Base-by-base conservation (phyloP, 2,329 filamentous ascomycete species). In the Cytospora mali region DNA sequence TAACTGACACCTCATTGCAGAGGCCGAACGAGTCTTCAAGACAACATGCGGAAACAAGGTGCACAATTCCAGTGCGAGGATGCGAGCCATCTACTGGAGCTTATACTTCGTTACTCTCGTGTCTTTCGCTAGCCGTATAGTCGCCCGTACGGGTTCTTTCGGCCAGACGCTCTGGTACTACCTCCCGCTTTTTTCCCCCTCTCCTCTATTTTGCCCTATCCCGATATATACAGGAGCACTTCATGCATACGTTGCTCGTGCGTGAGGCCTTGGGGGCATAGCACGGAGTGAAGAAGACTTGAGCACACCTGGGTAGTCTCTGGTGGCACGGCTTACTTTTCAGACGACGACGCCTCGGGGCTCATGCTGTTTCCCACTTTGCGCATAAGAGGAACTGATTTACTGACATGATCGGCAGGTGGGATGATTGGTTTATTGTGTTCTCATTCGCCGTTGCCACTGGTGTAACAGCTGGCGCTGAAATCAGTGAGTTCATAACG, bases 361-460 rank as follows among this genome's bases (percentile, higher is more conserved):
- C 35, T 42, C 35, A 42, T 6, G 6, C 1, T 6, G 18, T 42
- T 33, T 9, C 31, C 14, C 31, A 33, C 14, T 4, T 33, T 2
- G 2, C 14, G 9, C 18, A n/a, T 5, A 14, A 42, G 35, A n/a
- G 9, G 16, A 42, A n/a, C 6, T 9, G 14, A n/a, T 6, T 42
- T n/a, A 42, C 35, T 42, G 35, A 42, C 35, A 42, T 6, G 6
- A 6, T n/a, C 18, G 16, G 5, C 35, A 42, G 35, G 35, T 68
- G 61, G 54, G 69, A 70, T 54, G 69, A 70, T 35, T 70, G 62
- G 62, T 67, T 67, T n/a, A 69, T 70, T 23, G 35, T 69, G 14
- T 53, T 63, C 16, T 69, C 69, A 5, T 68, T 68, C 58, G 62
- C 49, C 6, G 66, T 66, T 16, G 60, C 67, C 10, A 66, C 66